Evolutionary conservation across 139 green algal genomes (phyloP), one percentile per base, ranked within the genome.

Genomic region (Micromonas pusilla): DNA sequence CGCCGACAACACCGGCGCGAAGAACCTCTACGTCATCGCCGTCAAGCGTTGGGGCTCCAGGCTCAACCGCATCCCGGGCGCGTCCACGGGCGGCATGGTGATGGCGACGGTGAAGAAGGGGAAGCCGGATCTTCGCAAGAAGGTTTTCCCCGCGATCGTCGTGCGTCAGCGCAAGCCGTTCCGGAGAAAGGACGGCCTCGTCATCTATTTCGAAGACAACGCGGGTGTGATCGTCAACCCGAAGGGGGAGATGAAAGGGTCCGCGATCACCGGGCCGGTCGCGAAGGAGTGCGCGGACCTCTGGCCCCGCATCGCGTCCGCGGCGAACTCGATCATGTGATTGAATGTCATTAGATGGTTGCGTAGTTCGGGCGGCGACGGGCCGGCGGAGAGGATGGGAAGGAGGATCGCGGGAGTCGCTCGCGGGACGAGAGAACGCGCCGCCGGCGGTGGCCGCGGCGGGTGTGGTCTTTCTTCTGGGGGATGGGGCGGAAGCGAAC

Each of bases 191-290:
- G 94, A 99, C 78, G 96, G 96, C 76, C 87, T 89, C 38, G 97
- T 92, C 88, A 97, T 99, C 78, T 99, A 99, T 90, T 99, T 99
- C 85, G 96, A 99, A 87, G 96, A 99, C 90, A 99, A 99, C 81
- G 96, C 96, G 3, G 96, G 96, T 39, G 95, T 99, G 34, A 99
- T 99, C 79, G 94, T 98, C 66, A 99, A 99, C 88, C 90, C 93
- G 77, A 99, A 99, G 90, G 95, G 95, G 73, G 96, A 99, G 83
- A 97, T 99, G 93, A 99, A 99, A 89, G 95, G 96, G 23, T 99
- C 96, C 30, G 96, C 96, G 66, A 99, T 99, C 86, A 97, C 94
- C 31, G 96, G 96, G 38, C 96, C 96, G 38, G 93, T 99, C 45
- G 94, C 91, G 63, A 99, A 99, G 93, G 96, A 99, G 89, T 99